Evolutionary conservation across 169 alveolate genomes (phyloP), one percentile per base, ranked within the genome.

Genomic region (Theileria luwenshuni): DNA sequence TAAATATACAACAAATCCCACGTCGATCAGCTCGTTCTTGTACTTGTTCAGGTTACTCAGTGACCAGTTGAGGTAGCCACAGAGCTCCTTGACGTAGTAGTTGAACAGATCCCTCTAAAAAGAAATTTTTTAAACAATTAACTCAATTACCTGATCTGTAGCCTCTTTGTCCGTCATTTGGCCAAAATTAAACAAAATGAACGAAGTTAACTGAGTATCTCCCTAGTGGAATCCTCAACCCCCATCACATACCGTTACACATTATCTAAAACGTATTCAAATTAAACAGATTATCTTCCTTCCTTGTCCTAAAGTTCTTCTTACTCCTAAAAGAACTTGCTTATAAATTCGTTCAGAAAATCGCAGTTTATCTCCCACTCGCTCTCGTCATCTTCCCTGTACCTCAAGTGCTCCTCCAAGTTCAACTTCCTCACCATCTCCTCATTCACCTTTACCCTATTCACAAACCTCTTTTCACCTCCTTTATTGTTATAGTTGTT

Each of bases 41-140:
- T 83, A 73, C 15, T 77, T 35, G 48, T 81, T 81, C 41, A 81
- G 59, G 60, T 76, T 73, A 59, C 89, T 81, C 32, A 81, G 65
- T 17, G 89, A 73, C 89, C 89, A 81, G 10, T 42, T 69, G 23
- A 81, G 13, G 72, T 70, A 43, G 23, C 74, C 49, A n/a, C 63
- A 54, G 30, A 81, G 19, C 42, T 81, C 77, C 1, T 13, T 15
- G 10, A 28, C 52, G 49, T 81, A 81, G 32, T 23, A 27, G 1
- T 74, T 35, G 59, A 47, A 67, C 21, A 47, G 27, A 6, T 17
- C 28, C 19, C 13, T 64, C 65, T 56, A 54, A 1, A 19, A 3
- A 49, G 3, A 5, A 49, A 10, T 49, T 49, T 10, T n/a, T n/a
- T n/a, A n/a, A n/a, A n/a, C n/a, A n/a, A n/a, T n/a, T 5, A 13